phyloP scores from a whole-genome alignment of 805 yeast genomes.

The Yamadazyma akitaensis region DNA sequence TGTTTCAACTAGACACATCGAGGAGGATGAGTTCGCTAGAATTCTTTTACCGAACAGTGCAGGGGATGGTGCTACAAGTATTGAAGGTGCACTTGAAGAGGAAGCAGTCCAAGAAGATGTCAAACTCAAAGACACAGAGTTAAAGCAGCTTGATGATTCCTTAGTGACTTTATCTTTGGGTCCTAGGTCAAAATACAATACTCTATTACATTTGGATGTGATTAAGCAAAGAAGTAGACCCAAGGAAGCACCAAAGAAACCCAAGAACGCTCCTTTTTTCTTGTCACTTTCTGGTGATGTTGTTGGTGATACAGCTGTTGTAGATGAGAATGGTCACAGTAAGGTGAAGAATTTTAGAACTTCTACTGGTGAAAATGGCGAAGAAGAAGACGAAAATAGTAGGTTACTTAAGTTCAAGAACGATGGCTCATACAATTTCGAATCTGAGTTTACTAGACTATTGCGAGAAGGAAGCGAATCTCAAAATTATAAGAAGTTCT shows the following conservation, averaged over 20 bases:
- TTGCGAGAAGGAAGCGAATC: slow-evolving; percentile 51
- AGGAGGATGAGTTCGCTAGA: slow-evolving; percentile 66
- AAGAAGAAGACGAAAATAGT: slow-evolving; percentile 25
- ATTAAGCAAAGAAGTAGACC: slow-evolving; percentile 89
- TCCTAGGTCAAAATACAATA: slow-evolving; percentile 75
- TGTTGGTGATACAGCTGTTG: slow-evolving; percentile 68
- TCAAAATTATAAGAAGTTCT: slow-evolving; percentile 47
- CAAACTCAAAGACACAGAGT: slow-evolving; percentile 36
- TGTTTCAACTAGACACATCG: slow-evolving; percentile 69
- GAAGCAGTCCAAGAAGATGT: slow-evolving; percentile 23
- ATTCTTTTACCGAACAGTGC: slow-evolving; percentile 70
- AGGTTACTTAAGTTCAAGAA: slow-evolving; percentile 30
- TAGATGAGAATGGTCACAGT: slow-evolving; percentile 32
- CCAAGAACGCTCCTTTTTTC: slow-evolving; percentile 80
- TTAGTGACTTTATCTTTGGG: slow-evolving; percentile 73
- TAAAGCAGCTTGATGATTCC: slow-evolving; percentile 58
- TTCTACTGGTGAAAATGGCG: slow-evolving; percentile 12
- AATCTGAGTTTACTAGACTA: slow-evolving; percentile 66
- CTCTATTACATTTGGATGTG: slow-evolving; percentile 75
- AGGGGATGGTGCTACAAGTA: slow-evolving; percentile 65
- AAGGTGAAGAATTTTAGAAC: slow-evolving; percentile 10
- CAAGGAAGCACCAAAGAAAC: slow-evolving; percentile 79
- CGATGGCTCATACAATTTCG: slow-evolving; percentile 48
- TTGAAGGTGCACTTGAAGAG: slow-evolving; percentile 72
- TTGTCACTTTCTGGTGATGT: slow-evolving; percentile 60